phyloP scores from a whole-genome alignment of 306 rosid genomes.

The Ziziphus jujuba region DNA sequence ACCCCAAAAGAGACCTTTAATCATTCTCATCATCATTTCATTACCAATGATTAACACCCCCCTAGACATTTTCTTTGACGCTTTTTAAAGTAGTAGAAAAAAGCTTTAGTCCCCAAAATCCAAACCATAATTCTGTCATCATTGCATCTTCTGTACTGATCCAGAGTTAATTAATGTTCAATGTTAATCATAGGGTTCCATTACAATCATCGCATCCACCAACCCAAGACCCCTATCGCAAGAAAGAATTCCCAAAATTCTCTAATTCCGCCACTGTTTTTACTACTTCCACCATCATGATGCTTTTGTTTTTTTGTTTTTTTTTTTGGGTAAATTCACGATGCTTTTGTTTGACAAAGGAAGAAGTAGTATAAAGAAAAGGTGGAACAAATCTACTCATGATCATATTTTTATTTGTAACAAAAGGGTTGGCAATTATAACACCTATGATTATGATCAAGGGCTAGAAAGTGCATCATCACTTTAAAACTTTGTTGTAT shows the following conservation, averaged over 20 bases:
- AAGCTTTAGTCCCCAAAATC: constrained; percentile 9
- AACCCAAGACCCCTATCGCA: constrained; percentile 25
- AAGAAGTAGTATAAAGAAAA: neutral
- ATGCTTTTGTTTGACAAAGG: constrained; percentile 29
- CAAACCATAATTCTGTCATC: constrained; percentile 31
- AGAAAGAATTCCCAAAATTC: neutral
- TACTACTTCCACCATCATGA: constrained; percentile 19
- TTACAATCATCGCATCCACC: constrained; percentile 27
- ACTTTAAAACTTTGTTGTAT: constrained; percentile 24
- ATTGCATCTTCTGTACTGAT: constrained; percentile 26
- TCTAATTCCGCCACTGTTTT: constrained; percentile 12
- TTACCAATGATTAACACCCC: constrained; percentile 44
- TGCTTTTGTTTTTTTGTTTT: no score
- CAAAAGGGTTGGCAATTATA: constrained; percentile 50
- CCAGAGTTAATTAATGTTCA: constrained; percentile 26
- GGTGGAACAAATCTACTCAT: neutral
- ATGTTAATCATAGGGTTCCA: constrained; percentile 3
- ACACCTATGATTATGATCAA: constrained; percentile 74
- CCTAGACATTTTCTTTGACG: constrained; percentile 20
- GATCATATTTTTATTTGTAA: constrained; percentile 25
- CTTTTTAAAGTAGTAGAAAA: constrained; percentile 9
- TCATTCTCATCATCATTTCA: constrained; percentile 40
- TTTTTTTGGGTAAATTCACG: no score
- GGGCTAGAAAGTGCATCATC: constrained; percentile 48
- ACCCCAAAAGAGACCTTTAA: constrained; percentile 21